phyloP scores from a whole-genome alignment of 2,329 filamentous ascomycete species.

The Balansia obtecta region DNA sequence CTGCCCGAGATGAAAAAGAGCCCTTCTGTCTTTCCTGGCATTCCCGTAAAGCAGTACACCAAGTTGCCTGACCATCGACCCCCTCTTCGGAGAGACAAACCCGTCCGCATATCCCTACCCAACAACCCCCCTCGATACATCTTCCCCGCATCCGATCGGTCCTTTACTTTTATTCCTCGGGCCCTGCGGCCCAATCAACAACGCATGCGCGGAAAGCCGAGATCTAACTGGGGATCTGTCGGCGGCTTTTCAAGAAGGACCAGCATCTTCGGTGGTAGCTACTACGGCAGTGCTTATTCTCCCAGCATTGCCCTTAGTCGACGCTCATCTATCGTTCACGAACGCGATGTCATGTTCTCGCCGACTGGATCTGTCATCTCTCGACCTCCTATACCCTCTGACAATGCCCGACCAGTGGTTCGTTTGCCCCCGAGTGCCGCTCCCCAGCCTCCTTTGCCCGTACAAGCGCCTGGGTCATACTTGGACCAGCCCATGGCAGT shows the following conservation, averaged over 20 bases:
- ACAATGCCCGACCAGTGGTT: constrained; percentile 60
- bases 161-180: constrained; percentile 95
- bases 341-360: constrained; percentile 64
- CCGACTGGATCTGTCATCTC: constrained; percentile 70
- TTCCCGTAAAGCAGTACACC: constrained; percentile 82
- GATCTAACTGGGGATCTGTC: constrained; percentile 56
- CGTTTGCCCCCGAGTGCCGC: constrained; percentile 61
- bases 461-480: constrained; percentile 7
- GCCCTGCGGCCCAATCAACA: constrained; percentile 90
- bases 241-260: constrained; percentile 63
- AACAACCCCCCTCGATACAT: constrained; percentile 72
- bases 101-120: constrained; percentile 84
- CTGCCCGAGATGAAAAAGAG: constrained; percentile 63
- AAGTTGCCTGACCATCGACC: constrained; percentile 90
- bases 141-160: constrained; percentile 78
- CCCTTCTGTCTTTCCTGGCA: constrained; percentile 58
- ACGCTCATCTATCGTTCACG: constrained; percentile 62
- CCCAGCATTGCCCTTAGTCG: constrained; percentile 82
- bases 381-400: constrained; percentile 47
- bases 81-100: constrained; percentile 88
- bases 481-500: neutral
- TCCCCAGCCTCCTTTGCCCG: constrained; percentile 19
- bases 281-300: constrained; percentile 67
- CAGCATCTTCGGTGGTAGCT: constrained; percentile 64
- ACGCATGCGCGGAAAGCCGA: constrained; percentile 55